These are phyloP conservation scores for Ustanciosporium gigantosporum DNA, from an alignment of 1,284 basidiomycete genomes.

Conservation along the genomic window DNA sequence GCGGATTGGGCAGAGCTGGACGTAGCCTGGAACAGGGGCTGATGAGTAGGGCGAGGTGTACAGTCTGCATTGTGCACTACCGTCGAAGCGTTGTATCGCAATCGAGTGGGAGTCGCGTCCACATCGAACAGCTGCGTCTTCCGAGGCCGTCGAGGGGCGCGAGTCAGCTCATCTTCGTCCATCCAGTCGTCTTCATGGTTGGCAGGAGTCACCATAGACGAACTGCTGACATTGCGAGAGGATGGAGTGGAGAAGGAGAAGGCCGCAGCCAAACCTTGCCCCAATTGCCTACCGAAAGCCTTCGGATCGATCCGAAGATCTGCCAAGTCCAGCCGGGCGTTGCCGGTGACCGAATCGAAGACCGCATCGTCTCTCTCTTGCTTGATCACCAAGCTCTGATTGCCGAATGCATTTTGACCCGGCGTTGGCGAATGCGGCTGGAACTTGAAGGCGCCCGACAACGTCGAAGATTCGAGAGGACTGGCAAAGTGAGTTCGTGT, in stretches of 20 bases:
- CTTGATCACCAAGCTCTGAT: no score
- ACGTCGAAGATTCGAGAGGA: background rate
- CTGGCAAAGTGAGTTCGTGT: background rate
- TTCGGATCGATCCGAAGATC: constrained; percentile 9
- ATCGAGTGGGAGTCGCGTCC: background rate
- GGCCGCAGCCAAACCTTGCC: constrained; percentile 12
- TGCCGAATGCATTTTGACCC: no score
- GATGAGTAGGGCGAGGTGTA: background rate
- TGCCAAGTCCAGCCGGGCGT: constrained; percentile 3
- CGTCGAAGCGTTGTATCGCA: no score
- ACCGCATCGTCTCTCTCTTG: background rate
- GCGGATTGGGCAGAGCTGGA: background rate
- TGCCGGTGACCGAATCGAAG: background rate
- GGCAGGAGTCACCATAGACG: background rate
- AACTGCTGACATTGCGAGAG: no score
- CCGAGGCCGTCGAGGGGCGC: background rate
- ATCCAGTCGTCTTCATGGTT: constrained; percentile 31
- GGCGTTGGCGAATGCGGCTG: background rate
- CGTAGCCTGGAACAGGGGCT: background rate
- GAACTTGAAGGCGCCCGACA: background rate
- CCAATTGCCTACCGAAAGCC: background rate
- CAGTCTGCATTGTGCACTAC: no score
- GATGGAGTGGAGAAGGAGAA: background rate
- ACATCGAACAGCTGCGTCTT: background rate
- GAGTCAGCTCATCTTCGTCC: constrained; percentile 11